Evolutionary conservation across 164 flowering plant genomes (phyloP).

Genomic region (Dillenia suffruticosa): DNA sequence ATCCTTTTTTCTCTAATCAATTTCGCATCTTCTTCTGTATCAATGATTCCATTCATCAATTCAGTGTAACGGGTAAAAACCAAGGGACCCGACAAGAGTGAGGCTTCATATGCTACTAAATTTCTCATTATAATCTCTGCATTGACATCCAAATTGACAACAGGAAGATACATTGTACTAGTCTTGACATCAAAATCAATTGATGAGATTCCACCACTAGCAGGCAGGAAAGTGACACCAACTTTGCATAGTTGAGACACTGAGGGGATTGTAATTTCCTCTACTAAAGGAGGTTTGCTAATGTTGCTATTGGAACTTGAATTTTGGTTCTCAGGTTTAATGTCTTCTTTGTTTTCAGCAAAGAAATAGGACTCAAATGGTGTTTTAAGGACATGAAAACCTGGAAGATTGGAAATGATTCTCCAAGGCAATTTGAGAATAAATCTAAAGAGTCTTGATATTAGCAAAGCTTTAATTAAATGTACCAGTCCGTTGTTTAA

Average conservation of each 20-base stretch:
- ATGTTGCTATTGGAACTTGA: neutral
- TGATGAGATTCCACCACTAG: neutral
- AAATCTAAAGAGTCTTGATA: neutral
- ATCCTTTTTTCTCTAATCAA: conserved; percentile 18
- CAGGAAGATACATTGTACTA: conserved; percentile 5
- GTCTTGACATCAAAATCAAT: neutral
- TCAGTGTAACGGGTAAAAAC: conserved; percentile 25
- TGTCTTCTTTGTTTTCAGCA: neutral
- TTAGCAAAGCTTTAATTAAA: no score
- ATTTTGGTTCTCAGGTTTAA: neutral
- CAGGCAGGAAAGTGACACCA: conserved; percentile 1
- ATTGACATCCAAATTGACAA: conserved; percentile 2
- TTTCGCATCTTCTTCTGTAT: conserved; percentile 21
- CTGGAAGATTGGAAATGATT: neutral
- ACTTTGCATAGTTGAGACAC: conserved; percentile 3
- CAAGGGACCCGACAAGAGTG: conserved; percentile 11
- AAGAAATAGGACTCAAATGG: neutral
- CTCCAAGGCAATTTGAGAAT: neutral
- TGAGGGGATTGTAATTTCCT: conserved; percentile 13
- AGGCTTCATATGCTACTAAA: conserved; percentile 24
- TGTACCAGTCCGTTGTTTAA: neutral
- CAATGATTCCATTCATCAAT: conserved; percentile 29
- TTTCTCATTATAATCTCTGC: conserved; percentile 22
- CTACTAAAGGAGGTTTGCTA: conserved; percentile 1
- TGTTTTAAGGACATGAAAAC: neutral